Evolutionary conservation across 345 rosid species (phyloP).

Genomic region (Brassica incana): DNA sequence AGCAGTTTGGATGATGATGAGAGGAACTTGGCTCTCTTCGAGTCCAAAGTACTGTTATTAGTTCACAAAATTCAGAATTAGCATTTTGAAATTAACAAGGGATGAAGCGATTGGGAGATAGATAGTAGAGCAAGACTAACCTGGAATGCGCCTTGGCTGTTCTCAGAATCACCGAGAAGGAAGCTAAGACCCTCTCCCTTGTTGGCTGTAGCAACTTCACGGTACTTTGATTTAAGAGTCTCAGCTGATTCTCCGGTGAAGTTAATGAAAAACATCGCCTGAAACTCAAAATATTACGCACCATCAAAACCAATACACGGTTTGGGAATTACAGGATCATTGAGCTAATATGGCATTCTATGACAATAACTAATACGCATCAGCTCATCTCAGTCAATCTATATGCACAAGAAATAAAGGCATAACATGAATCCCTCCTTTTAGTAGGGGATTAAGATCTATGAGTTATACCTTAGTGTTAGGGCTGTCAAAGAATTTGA

Average conservation of each 20-base stretch:
- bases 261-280: conserved; percentile 90
- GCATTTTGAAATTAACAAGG: not conserved
- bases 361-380: not conserved
- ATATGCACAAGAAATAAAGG: not conserved
- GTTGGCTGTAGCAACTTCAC: conserved; percentile 67
- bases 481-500: conserved; percentile 78
- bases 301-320: conserved; percentile 21
- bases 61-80: conserved; percentile 14
- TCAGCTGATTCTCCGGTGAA: conserved; percentile 60
- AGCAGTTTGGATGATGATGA: conserved; percentile 65
- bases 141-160: conserved; percentile 92
- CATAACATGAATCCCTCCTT: not conserved
- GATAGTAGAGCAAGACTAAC: conserved; percentile 42
- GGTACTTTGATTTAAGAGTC: conserved; percentile 64
- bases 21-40: conserved; percentile 85
- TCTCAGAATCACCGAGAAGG: conserved; percentile 84
- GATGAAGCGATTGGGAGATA: not conserved
- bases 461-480: conserved; percentile 60
- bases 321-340: not conserved
- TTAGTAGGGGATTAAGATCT: not conserved
- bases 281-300: conserved; percentile 25
- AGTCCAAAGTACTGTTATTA: conserved; percentile 83
- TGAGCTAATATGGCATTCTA: conserved; percentile 8
- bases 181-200: conserved; percentile 73
- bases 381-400: not conserved